These are phyloP conservation scores for Aspergillus niger DNA, from an alignment of 2,329 filamentous ascomycete genomes.

Conservation along the genomic window DNA sequence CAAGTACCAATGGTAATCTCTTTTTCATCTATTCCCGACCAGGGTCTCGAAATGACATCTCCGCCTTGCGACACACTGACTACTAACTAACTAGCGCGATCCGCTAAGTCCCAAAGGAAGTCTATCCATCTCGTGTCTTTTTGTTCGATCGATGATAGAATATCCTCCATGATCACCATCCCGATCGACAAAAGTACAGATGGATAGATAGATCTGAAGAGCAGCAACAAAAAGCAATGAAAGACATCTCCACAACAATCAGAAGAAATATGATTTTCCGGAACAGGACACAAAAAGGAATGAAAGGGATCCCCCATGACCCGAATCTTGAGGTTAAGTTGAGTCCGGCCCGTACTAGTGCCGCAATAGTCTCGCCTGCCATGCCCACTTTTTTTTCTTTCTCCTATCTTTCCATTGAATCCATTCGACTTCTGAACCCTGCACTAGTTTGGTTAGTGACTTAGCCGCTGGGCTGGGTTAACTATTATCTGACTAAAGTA, in stretches of 20 bases:
- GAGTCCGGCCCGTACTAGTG: background rate
- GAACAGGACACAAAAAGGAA: background rate
- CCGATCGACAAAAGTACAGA: background rate
- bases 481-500: no score
- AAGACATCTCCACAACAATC: background rate
- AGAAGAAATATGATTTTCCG: background rate
- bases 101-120: no score
- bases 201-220: background rate
- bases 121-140: no score
- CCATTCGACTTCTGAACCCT: background rate
- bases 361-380: constrained; percentile 1
- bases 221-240: background rate
- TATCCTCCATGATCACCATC: background rate
- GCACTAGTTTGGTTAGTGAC: background rate
- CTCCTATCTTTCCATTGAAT: background rate
- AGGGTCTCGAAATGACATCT: no score
- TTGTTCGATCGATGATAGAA: no score
- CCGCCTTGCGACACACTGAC: no score
- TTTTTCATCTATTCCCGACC: no score
- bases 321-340: background rate
- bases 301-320: background rate
- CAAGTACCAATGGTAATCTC: no score
- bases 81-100: no score
- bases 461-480: no score
- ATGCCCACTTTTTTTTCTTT: background rate